Evolutionary conservation across 2,329 filamentous ascomycete genomes (phyloP), one percentile per base, ranked within the genome.

Genomic region (Ceratocystis eucalypticola): DNA sequence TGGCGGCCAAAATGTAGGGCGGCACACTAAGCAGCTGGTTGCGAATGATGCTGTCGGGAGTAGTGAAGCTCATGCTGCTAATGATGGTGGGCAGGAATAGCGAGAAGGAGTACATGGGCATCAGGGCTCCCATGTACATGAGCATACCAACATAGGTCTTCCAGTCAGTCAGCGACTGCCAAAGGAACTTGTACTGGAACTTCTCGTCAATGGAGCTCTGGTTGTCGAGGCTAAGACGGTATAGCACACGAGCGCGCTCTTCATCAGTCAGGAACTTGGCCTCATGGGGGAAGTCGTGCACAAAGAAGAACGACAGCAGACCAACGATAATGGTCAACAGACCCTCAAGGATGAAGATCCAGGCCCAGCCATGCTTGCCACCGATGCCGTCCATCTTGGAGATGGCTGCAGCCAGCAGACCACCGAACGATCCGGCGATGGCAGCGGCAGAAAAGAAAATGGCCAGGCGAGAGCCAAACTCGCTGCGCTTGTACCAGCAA

Each of bases 381-480:
- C 80, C 81, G 8, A 87, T 75, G 1, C 87, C 86, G 68, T 85
- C 77, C 85, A 91, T 88, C 62, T 85, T 80, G 46, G 83, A 81
- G 69, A 91, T 91, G 0, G 82, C 88, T 2, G 87, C 87, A 0
- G 88, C 88, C 2, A 91, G 79, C 1, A 91, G 80, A 2, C 88
- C 88, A 71, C 87, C 88, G 69, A 91, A 91, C 0, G 86, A 91
- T 0, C 90, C 90, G 0, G 89, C 87, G 0, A 94, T 76, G 0
- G 90, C 88, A 0, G 90, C 89, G 0, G 89, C 88, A 0, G 88
- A 91, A 77, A 94, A 95, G 78, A 94, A 93, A 66, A 91, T 84
- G 15, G 89, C 88, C 48, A 88, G 85, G 45, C 90, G 84, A n/a
- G 91, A 80, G 62, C 89, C 90, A 65, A 94, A 88, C 71, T 95